Evolutionary conservation across 2,329 filamentous ascomycete species (phyloP).

Genomic region (Claviceps spartinae): DNA sequence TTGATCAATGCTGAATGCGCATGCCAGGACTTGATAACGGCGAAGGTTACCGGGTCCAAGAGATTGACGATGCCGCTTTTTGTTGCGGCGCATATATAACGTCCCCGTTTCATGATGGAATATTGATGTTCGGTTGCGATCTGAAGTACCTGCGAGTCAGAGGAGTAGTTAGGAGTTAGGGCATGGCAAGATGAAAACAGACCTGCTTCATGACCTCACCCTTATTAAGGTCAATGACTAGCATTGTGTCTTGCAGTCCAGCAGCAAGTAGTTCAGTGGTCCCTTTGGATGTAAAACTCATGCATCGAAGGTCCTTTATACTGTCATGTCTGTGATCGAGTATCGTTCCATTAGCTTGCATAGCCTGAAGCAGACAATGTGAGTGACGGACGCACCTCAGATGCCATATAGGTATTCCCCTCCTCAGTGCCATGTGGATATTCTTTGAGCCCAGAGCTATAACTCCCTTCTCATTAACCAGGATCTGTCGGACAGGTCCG

Average conservation of each 20-base stretch:
- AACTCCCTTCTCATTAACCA: constrained; percentile 84
- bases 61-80: constrained; percentile 72
- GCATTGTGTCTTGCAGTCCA: constrained; percentile 76
- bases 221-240: constrained; percentile 57
- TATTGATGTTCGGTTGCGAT: constrained; percentile 57
- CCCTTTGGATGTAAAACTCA: constrained; percentile 86
- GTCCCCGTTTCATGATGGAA: constrained; percentile 79
- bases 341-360: not conserved
- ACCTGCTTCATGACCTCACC: constrained; percentile 58
- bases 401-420: constrained; percentile 81
- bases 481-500: constrained; percentile 71
- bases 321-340: constrained; percentile 42
- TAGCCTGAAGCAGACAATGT: not conserved
- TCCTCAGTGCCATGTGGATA: constrained; percentile 76
- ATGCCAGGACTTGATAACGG: constrained; percentile 75
- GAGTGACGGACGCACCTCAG: constrained; percentile 40
- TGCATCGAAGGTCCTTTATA: constrained; percentile 81
- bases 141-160: constrained; percentile 17
- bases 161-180: not conserved
- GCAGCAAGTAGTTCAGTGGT: constrained; percentile 76
- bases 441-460: constrained; percentile 72
- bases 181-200: not conserved
- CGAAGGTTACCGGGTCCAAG: constrained; percentile 65
- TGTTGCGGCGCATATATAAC: constrained; percentile 87
- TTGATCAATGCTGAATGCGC: constrained; percentile 81